Base-by-base conservation (phyloP, 371 early-diverging fungal species). In the Mortierella sp. region DNA sequence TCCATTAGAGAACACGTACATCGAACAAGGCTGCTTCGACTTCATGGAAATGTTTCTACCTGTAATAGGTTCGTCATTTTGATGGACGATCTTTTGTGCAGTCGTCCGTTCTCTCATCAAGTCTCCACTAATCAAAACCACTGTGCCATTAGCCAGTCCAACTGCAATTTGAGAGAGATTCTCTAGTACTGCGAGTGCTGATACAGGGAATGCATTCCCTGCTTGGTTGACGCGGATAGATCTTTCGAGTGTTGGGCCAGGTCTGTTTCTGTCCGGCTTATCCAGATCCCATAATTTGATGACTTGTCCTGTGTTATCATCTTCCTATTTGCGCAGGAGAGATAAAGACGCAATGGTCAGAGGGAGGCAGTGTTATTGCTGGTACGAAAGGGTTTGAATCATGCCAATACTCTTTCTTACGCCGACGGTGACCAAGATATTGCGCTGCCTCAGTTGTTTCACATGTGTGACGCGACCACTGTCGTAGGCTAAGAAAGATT, bases 71-170 rank as follows among this genome's bases (percentile, higher is more conserved):
- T 96, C 96, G 36, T 92, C 89, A 11, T 95, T 93, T 66, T 95
- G 92, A 84, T 95, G 92, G 40, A 97, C 86, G 15, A 94, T 88
- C 59, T 92, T 93, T 62, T 94, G 92, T 67, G 95, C 95, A 0
- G 91, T 91, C 28, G 90, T 88, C 28, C 93, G 87, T 69, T 95
- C 95, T 58, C 92, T 91, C 53, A 90, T 88, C 6, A 97, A 83
- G 78, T 95, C 96, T 3, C 97, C 96, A 33, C 94, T 90, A 38
- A 96, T 90, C 64, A 95, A 84, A 21, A 97, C 86, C 0, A 97
- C 96, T 1, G 92, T 90, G 28, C 97, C 98, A 77, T 96, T 96
- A 2, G 95, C 94, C 70, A 97, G 86, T 0, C 97, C 98, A 48
- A 97, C 85, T 5, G 97, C 97, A 7, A 94, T 84, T 83, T 96